phyloP scores from a whole-genome alignment of 139 green algal species.

The Chlamydomonas urium region DNA sequence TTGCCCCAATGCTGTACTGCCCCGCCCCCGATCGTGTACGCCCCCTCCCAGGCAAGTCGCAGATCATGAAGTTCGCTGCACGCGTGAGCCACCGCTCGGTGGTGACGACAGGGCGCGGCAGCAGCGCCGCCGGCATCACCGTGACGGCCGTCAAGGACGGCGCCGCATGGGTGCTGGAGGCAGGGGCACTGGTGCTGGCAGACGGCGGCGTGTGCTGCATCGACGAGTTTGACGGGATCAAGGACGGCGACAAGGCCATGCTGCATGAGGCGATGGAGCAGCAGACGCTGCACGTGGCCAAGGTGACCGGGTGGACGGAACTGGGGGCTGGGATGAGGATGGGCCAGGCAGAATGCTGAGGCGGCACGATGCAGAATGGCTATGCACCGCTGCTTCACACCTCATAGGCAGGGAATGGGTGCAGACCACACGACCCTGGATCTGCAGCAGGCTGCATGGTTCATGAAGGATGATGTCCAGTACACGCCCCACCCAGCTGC shows the following conservation, averaged over 20 bases:
- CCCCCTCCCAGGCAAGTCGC: constrained; percentile 43
- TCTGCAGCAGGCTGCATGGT: too few relatives aligned
- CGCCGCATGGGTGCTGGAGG: constrained; percentile 79
- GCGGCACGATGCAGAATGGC: too few relatives aligned
- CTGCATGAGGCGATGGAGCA: constrained; percentile 96
- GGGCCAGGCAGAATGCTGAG: too few relatives aligned
- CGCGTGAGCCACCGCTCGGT: constrained; percentile 62
- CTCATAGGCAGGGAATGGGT: too few relatives aligned
- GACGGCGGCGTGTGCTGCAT: constrained; percentile 89
- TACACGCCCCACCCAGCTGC: too few relatives aligned
- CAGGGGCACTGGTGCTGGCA: constrained; percentile 78
- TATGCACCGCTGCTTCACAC: too few relatives aligned
- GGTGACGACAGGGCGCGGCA: constrained; percentile 66
- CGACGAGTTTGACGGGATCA: constrained; percentile 84
- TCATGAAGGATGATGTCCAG: too few relatives aligned
- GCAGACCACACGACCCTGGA: too few relatives aligned
- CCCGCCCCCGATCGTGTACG: too few relatives aligned
- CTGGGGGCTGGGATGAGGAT: too few relatives aligned
- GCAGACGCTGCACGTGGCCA: constrained; percentile 87
- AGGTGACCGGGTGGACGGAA: constrained; percentile 50
- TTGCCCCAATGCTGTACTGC: too few relatives aligned
- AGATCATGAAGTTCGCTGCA: constrained; percentile 78
- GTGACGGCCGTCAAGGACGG: constrained; percentile 73
- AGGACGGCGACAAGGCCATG: constrained; percentile 65
- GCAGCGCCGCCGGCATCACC: constrained; percentile 77